Percentiles rank a stretch among this genome's conserved stretches.
phyloP scores from a whole-genome alignment of 768 basidiomycete species.

The Sporobolomyces roseus region DNA sequence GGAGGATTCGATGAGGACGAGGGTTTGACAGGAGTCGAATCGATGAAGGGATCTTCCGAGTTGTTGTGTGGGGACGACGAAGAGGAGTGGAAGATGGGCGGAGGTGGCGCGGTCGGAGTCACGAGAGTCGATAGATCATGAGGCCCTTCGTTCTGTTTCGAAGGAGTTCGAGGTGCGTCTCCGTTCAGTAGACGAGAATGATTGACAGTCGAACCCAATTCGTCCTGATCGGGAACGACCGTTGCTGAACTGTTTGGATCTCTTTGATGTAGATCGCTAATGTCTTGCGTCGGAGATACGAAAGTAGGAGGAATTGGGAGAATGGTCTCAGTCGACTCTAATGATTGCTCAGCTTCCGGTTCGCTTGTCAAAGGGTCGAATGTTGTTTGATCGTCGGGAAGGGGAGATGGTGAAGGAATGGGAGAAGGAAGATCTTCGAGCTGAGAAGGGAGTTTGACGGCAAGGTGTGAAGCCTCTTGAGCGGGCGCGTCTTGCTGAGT shows the following conservation, averaged over 20 bases:
- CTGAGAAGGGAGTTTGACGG: slow-evolving; percentile 3
- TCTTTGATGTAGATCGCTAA: no score
- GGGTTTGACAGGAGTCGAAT: slow-evolving; percentile 13
- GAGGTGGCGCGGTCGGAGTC: background rate
- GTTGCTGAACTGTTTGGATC: no score
- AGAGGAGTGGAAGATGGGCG: background rate
- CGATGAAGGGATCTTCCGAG: slow-evolving; percentile 1
- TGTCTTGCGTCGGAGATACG: no score
- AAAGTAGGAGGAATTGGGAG: no score
- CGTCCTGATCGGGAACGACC: no score
- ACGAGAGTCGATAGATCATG: background rate
- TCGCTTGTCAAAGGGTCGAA: no score
- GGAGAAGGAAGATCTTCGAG: slow-evolving; percentile 7
- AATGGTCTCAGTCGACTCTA: no score
- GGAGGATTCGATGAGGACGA: background rate
- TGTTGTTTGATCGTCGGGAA: no score
- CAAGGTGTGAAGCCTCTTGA: background rate
- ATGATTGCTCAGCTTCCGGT: no score
- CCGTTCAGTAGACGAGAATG: background rate
- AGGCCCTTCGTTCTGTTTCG: background rate
- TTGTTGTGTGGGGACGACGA: background rate
- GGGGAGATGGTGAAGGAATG: no score
- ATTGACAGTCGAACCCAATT: background rate
- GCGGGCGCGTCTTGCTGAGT: no score
- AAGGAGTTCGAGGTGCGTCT: background rate